Conservation (phyloP, 352 stramenopile genomes). For the Blastocystis sp. region DNA sequence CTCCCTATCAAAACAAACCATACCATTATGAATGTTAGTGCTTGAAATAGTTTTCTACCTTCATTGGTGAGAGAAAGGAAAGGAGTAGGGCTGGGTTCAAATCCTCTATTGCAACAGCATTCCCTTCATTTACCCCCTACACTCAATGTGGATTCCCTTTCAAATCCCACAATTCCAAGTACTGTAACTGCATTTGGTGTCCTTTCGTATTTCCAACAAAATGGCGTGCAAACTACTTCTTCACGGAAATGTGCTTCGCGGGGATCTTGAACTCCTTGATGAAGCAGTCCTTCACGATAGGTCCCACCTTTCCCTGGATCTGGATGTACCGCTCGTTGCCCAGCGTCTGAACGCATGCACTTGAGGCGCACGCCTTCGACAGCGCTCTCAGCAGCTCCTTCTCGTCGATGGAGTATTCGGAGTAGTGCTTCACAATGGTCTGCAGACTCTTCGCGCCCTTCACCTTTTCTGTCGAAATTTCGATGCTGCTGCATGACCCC, state of each 20-base stretch:
- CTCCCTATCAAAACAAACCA: background rate
- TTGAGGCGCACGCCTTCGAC: constrained; percentile 35
- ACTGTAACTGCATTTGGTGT: no score
- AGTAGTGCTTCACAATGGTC: constrained; percentile 33
- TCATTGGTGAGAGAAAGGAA: constrained; percentile 12
- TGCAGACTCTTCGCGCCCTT: constrained; percentile 16
- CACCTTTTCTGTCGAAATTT: constrained; percentile 50
- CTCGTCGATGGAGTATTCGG: constrained; percentile 23
- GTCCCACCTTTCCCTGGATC: constrained; percentile 38
- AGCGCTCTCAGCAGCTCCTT: constrained; percentile 30
- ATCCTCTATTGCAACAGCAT: background rate
- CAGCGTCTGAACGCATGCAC: background rate
- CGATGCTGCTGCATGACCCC: constrained; percentile 15
- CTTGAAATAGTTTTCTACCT: constrained; percentile 68
- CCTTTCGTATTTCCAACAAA: background rate
- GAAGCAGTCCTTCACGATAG: constrained; percentile 30
- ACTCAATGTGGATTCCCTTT: background rate
- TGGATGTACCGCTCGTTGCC: constrained; percentile 26
- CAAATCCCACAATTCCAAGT: no score
- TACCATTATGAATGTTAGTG: constrained; percentile 57
- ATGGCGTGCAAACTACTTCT: constrained; percentile 4
- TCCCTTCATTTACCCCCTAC: background rate
- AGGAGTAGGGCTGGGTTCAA: background rate
- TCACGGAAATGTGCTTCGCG: constrained; percentile 40
- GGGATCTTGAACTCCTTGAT: constrained; percentile 66